phyloP scores from a whole-genome alignment of 1,284 basidiomycete genomes.

The Cutaneotrichosporon cyanovorans region DNA sequence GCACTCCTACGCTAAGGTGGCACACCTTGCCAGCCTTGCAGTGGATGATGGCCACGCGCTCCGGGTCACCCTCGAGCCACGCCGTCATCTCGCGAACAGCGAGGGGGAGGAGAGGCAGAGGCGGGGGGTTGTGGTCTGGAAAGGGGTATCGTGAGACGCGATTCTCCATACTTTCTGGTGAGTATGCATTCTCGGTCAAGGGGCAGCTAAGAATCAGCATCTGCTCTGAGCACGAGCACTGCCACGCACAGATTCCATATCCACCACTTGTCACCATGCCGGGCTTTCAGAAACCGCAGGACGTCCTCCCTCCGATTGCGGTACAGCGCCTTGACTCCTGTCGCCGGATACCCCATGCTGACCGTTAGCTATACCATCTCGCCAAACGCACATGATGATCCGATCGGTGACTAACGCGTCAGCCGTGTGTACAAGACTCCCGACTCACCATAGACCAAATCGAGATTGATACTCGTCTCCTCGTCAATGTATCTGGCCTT shows the following conservation, averaged over 20 bases:
- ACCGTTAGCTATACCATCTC: conserved; percentile 49
- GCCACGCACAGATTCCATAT: conserved; percentile 63
- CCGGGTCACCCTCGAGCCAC: conserved; percentile 64
- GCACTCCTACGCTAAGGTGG: conserved; percentile 27
- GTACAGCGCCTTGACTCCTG: conserved; percentile 70
- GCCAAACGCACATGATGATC: conserved; percentile 57
- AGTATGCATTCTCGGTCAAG: conserved; percentile 50
- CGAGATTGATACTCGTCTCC: conserved; percentile 63
- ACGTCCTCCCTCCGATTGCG: conserved; percentile 72
- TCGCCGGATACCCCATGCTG: conserved; percentile 65
- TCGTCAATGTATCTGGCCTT: conserved; percentile 72
- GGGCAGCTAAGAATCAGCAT: conserved; percentile 49
- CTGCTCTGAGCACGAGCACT: conserved; percentile 2
- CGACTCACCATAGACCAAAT: conserved; percentile 68
- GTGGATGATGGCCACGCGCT: conserved; percentile 72
- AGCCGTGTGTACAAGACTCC: conserved; percentile 4
- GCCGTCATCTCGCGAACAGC: conserved; percentile 66
- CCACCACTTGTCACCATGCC: conserved; percentile 70
- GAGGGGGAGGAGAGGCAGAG: conserved; percentile 68
- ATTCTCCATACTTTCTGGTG: conserved; percentile 45
- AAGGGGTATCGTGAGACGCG: conserved; percentile 78
- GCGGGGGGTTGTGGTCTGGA: conserved; percentile 80
- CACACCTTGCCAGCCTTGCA: conserved; percentile 63
- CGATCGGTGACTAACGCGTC: conserved; percentile 38
- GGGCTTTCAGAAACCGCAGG: conserved; percentile 63